phyloP scores from a whole-genome alignment of 2,329 filamentous ascomycete genomes.

The Colletotrichum graminicola region DNA sequence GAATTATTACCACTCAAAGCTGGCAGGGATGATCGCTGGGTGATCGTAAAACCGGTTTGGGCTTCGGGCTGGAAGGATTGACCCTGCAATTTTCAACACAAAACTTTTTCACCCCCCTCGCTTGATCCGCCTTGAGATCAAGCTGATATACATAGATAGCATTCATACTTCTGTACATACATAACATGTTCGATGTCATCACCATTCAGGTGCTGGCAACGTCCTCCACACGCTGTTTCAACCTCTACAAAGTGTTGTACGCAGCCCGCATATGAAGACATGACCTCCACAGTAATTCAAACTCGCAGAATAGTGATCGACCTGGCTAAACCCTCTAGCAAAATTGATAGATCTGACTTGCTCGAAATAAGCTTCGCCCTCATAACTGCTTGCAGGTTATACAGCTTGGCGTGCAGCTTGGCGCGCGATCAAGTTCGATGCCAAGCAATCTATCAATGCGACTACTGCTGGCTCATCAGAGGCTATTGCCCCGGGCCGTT shows the following conservation, averaged over 20 bases:
- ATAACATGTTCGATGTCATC: not conserved
- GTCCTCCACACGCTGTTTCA: not conserved
- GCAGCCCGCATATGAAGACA: not conserved
- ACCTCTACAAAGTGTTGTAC: not conserved
- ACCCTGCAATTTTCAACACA: not conserved
- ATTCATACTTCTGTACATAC: not conserved
- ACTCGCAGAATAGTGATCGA: not conserved
- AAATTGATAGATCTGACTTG: not conserved
- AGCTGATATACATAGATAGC: constrained; percentile 1
- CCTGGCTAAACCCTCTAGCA: not conserved
- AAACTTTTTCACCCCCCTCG: not conserved
- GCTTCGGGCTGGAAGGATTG: not conserved
- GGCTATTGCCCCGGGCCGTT: not conserved
- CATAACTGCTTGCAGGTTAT: not conserved
- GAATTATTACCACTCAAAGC: not conserved
- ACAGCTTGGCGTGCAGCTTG: not conserved
- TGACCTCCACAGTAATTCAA: not conserved
- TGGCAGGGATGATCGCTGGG: not conserved
- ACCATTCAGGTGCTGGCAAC: not conserved
- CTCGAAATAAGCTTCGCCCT: not conserved
- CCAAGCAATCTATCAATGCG: not conserved
- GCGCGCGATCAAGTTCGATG: not conserved
- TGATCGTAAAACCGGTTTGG: not conserved
- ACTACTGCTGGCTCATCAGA: not conserved
- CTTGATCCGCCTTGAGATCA: not conserved